phyloP scores from a whole-genome alignment of 2,329 filamentous ascomycete genomes.

The Pestalotiopsis sp. region DNA sequence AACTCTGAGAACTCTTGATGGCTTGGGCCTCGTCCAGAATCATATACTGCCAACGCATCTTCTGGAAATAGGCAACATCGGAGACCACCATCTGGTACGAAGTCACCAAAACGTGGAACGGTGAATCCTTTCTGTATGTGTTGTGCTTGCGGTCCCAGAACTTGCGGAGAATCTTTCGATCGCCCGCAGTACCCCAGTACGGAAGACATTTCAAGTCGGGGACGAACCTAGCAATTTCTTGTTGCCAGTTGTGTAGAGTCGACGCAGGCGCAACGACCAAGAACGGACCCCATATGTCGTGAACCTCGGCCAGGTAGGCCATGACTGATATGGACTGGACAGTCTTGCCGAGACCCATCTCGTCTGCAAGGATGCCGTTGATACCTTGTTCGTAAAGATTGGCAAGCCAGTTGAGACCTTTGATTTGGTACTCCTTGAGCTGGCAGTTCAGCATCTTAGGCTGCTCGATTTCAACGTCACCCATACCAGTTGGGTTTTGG shows the following conservation, averaged over 20 bases:
- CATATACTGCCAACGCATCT: slow-evolving; percentile 99
- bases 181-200: slow-evolving; percentile 94
- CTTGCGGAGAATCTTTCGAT: slow-evolving; percentile 94
- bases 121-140: slow-evolving; percentile 89
- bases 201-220: slow-evolving; percentile 93
- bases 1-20: slow-evolving; percentile 97
- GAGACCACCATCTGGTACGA: slow-evolving; percentile 97
- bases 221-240: slow-evolving; percentile 95
- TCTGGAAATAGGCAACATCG: slow-evolving; percentile 96
- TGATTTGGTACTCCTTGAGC: slow-evolving; percentile 98
- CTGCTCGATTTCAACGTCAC: slow-evolving; percentile 91
- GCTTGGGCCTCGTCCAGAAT: slow-evolving; percentile 98
- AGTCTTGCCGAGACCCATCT: slow-evolving; percentile 99
- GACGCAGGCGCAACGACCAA: slow-evolving; percentile 94
- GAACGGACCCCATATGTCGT: slow-evolving; percentile 98
- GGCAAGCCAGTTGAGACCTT: slow-evolving; percentile 98
- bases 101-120: slow-evolving; percentile 94
- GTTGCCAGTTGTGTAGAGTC: slow-evolving; percentile 98
- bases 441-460: slow-evolving; percentile 91
- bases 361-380: slow-evolving; percentile 97
- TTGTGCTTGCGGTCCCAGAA: slow-evolving; percentile 99
- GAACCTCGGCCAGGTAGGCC: slow-evolving; percentile 95
- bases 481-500: slow-evolving; percentile 94
- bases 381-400: slow-evolving; percentile 99
- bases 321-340: slow-evolving; percentile 99